Base-by-base conservation (phyloP, 192 early-diverging fungal species). In the Podochytrium sp. region DNA sequence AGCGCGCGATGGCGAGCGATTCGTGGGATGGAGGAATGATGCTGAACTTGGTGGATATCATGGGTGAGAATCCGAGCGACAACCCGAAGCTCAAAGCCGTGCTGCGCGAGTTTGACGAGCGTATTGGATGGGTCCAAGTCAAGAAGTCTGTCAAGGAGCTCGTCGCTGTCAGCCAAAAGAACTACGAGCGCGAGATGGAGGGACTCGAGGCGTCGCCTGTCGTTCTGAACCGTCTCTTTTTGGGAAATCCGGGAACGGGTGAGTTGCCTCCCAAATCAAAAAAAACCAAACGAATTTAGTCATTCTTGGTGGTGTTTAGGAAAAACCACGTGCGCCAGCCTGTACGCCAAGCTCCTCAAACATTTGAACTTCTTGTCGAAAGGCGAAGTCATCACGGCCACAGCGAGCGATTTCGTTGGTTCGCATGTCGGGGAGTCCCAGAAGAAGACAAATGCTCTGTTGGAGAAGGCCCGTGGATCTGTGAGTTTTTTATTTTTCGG, bases 151-250 rank as follows among this genome's bases (percentile, higher is more conserved):
- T 79, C 2, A 61, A 43, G 14, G 66, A 79, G 25, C 55, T 79
- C 32, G 76, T 79, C 10, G 55, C 57, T 16, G 53, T 79, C 6
- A 73, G 76, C 63, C 56, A 71, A 23, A 75, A 75, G 34, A 79
- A 79, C 58, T 80, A 79, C 52, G 67, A 79, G 23, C 68, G 74
- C 3, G 78, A 79, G 53, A 37, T 79, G 53, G n/a, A 78, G 33
- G 77, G 75, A 6, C 10, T 70, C 5, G 60, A 57, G 25, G 68
- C 77, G 16, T 23, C 56, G 14, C 58, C 77, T 30, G 71, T 78
- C 33, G 32, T 78, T 72, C 55, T 77, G 12, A 77, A 77, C 72
- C 38, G 76, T 16, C 49, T 76, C 7, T 77, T 58, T 65, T 49
- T 77, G 6, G 76, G 76, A 43, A 75, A 74, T 63, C 71, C 71